These are phyloP conservation scores for Daldinia grandis DNA, from an alignment of 495 filamentous ascomycete genomes.

Conservation along the genomic window DNA sequence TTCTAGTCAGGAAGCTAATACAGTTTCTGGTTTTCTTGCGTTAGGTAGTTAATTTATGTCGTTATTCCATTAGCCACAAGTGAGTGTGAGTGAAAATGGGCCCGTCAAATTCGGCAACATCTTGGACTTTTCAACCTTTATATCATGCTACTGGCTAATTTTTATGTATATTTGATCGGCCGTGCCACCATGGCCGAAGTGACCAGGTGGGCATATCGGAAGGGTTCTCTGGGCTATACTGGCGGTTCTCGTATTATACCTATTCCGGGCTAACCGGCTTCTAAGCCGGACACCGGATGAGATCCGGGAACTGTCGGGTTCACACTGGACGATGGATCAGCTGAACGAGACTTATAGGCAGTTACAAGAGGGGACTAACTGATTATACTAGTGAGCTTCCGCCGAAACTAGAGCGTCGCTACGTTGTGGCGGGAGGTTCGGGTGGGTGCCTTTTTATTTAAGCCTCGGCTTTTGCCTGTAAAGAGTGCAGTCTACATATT, in stretches of 20 bases:
- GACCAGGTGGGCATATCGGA: constrained; percentile 8
- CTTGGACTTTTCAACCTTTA: background rate
- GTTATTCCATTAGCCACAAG: background rate
- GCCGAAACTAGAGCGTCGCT: constrained; percentile 62
- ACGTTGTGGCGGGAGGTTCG: constrained; percentile 65
- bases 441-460: constrained; percentile 53
- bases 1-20: background rate
- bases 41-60: background rate
- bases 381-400: constrained; percentile 59
- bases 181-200: constrained; percentile 1
- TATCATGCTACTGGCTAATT: background rate
- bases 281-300: constrained; percentile 59
- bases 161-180: background rate
- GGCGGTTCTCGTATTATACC: constrained; percentile 49
- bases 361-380: constrained; percentile 51
- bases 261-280: constrained; percentile 59
- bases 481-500: constrained; percentile 12
- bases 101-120: background rate
- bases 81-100: background rate
- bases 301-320: constrained; percentile 51
- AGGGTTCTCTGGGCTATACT: constrained; percentile 18
- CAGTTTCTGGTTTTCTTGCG: background rate
- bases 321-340: constrained; percentile 59
- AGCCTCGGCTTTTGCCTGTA: background rate
- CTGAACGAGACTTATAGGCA: constrained; percentile 57